Evolutionary conservation across 495 filamentous ascomycete species (phyloP).

Genomic region (Jackrogersella multiformis): DNA sequence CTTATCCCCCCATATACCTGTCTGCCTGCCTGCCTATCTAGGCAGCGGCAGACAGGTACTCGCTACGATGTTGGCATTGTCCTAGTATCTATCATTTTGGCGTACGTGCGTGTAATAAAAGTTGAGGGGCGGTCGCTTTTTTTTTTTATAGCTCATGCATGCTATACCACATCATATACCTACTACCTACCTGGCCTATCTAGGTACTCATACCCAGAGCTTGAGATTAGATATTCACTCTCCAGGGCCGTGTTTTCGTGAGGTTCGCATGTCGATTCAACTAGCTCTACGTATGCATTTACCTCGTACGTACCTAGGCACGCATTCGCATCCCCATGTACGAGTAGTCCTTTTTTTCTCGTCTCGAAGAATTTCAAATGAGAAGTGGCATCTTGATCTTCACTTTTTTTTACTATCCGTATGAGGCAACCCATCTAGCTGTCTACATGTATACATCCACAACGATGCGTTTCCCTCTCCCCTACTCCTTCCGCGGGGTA

Average conservation of each 20-base stretch:
- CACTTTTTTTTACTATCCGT: no score
- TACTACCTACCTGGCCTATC: no score
- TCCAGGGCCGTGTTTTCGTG: neutral
- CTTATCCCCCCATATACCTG: no score
- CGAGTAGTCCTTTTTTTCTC: no score
- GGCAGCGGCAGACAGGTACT: neutral
- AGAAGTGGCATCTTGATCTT: conserved; percentile 20
- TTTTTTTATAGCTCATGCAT: neutral
- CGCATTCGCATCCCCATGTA: no score
- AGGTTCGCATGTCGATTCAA: no score
- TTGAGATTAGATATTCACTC: no score
- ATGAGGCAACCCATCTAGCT: conserved; percentile 35
- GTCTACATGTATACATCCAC: neutral
- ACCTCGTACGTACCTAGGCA: neutral
- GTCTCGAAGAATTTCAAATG: no score
- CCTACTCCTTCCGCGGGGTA: neutral
- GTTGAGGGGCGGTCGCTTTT: conserved; percentile 24
- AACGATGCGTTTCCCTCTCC: neutral
- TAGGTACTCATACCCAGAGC: neutral
- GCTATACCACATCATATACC: no score
- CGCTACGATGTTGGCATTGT: neutral
- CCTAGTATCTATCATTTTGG: conserved; percentile 28
- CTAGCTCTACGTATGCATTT: neutral
- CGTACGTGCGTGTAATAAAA: conserved; percentile 18
- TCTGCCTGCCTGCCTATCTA: neutral